Percentiles rank a stretch among this genome's conserved stretches.
Conservation (phyloP, 768 basidiomycete genomes). For the Cystobasidium ongulense region DNA sequence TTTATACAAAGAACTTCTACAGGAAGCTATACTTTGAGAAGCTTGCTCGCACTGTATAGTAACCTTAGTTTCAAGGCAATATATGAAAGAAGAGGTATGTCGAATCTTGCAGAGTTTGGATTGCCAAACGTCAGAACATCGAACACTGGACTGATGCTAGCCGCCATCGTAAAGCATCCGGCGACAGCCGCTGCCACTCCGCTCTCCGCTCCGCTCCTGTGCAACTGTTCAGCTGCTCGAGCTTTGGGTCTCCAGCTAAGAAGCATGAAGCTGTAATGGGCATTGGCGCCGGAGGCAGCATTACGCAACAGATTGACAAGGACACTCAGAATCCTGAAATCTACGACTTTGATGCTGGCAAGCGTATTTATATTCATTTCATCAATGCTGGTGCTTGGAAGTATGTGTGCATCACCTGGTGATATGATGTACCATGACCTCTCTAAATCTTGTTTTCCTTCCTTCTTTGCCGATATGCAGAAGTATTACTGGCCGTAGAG, state of each 20-base stretch:
- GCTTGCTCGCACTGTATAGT: neutral
- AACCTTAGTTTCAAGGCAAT: neutral
- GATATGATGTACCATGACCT: neutral
- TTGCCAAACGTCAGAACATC: too few species aligned
- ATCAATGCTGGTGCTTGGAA: constrained; percentile 18
- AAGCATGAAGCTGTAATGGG: constrained; percentile 5
- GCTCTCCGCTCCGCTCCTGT: too few species aligned
- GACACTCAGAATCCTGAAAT: neutral
- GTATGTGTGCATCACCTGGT: neutral
- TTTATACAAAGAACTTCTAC: neutral
- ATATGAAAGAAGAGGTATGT: neutral
- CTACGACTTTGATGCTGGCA: constrained; percentile 1
- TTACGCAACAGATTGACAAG: constrained; percentile 20
- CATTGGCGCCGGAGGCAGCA: constrained; percentile 4
- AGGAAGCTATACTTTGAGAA: neutral
- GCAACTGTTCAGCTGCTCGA: too few species aligned
- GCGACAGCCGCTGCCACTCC: too few species aligned
- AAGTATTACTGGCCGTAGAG: neutral
- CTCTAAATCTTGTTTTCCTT: neutral
- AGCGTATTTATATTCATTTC: constrained; percentile 8
- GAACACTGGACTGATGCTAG: too few species aligned
- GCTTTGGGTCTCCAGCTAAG: too few species aligned
- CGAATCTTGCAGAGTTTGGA: too few species aligned
- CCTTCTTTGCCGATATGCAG: neutral
- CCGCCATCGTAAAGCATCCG: too few species aligned